These are phyloP conservation scores for Leccinellum luteum DNA, from an alignment of 768 basidiomycete species.

Conservation along the genomic window DNA sequence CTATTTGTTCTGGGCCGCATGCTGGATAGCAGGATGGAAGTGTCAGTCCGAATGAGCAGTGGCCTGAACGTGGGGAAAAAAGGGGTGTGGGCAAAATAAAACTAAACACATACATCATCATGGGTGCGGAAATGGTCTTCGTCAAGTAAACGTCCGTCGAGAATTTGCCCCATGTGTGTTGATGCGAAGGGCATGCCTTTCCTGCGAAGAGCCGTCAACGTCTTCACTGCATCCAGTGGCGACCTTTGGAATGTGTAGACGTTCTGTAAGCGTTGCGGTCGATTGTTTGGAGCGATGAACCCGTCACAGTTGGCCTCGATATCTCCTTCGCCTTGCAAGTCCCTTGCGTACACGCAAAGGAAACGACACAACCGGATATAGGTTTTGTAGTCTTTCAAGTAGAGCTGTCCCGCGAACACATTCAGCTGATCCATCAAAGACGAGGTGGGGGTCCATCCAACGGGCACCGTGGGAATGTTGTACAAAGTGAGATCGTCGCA, in stretches of 20 bases:
- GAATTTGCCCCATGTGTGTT: slow-evolving; percentile 43
- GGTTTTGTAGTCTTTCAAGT: slow-evolving; percentile 9
- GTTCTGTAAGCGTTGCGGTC: background rate
- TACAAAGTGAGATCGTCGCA: slow-evolving; percentile 14
- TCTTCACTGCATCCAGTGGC: slow-evolving; percentile 30
- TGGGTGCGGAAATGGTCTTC: slow-evolving; percentile 1
- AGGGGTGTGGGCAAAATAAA: background rate
- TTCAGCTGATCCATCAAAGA: background rate
- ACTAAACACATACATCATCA: background rate
- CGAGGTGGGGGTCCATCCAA: background rate
- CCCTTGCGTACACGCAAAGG: background rate
- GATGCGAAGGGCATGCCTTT: slow-evolving; percentile 37
- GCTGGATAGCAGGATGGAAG: background rate
- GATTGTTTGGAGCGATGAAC: background rate
- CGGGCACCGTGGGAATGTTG: background rate
- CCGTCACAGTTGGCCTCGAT: slow-evolving; percentile 13
- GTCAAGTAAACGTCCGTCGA: slow-evolving; percentile 27
- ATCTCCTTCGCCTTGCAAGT: background rate
- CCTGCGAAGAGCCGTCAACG: slow-evolving; percentile 30
- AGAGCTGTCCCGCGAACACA: background rate
- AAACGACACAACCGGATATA: slow-evolving; percentile 14
- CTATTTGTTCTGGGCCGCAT: background rate
- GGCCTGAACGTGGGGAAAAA: background rate
- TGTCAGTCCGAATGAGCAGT: background rate
- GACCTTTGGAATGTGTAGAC: slow-evolving; percentile 33